Evolutionary conservation across 306 rosid genomes (phyloP).

Genomic region (Chamaecrista fasciculata): DNA sequence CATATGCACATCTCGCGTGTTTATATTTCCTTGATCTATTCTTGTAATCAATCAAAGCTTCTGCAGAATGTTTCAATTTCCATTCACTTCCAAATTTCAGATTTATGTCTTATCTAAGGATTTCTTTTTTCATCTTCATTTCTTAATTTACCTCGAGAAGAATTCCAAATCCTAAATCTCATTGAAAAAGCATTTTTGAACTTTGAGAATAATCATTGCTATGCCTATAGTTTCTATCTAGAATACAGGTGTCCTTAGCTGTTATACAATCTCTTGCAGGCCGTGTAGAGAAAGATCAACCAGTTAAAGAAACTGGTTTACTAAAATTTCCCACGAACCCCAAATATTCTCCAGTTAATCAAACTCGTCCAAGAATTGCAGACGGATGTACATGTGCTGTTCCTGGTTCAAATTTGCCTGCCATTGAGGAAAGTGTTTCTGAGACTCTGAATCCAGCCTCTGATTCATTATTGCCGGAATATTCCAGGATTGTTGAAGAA

Average conservation of each 20-base stretch:
- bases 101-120: background rate
- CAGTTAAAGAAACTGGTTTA: conserved; percentile 38
- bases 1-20: background rate
- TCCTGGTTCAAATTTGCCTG: conserved; percentile 45
- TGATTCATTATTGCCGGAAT: conserved; percentile 38
- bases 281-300: conserved; percentile 41
- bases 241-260: conserved; percentile 10
- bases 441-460: conserved; percentile 40
- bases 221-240: background rate
- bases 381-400: conserved; percentile 42
- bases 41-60: conserved; percentile 2
- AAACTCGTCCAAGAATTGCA: conserved; percentile 38
- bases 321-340: conserved; percentile 29
- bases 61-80: background rate
- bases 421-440: conserved; percentile 42
- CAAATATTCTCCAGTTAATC: conserved; percentile 45
- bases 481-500: conserved; percentile 36
- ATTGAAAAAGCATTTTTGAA: background rate
- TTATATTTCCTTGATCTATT: conserved; percentile 7
- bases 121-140: background rate
- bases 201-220: background rate
- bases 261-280: conserved; percentile 47
- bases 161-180: background rate
- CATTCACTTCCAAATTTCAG: background rate
- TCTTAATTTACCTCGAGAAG: background rate